Percentiles rank a stretch among this genome's conserved stretches.
Conservation (phyloP, 306 rosid genomes). For the Quercus suber region DNA sequence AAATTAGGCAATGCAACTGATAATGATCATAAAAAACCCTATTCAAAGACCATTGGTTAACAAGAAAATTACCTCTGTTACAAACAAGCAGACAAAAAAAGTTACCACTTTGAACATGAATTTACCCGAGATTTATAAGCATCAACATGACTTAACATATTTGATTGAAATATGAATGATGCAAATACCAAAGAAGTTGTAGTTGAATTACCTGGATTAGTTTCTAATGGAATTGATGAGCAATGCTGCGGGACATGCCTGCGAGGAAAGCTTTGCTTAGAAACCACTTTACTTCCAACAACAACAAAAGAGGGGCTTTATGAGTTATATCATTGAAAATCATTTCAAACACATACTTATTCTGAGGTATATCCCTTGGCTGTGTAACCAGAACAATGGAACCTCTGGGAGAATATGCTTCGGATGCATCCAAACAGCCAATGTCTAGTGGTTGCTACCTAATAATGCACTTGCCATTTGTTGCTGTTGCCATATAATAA, state of each 20-base stretch:
- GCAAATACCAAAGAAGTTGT: neutral
- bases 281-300: neutral
- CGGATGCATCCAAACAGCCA: neutral
- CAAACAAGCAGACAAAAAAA: too few relatives aligned
- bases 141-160: neutral
- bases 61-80: too few relatives aligned
- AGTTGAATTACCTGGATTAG: neutral
- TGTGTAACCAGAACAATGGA: neutral
- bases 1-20: too few relatives aligned
- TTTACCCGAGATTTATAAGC: neutral
- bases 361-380: neutral
- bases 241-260: neutral
- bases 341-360: neutral
- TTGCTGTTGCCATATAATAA: too few relatives aligned
- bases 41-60: too few relatives aligned
- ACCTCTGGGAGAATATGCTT: conserved; percentile 19
- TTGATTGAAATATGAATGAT: neutral
- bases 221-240: neutral
- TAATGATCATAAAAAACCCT: too few relatives aligned
- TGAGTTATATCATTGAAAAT: too few relatives aligned
- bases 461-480: too few relatives aligned
- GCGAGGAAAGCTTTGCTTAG: neutral
- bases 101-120: too few relatives aligned
- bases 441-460: too few relatives aligned
- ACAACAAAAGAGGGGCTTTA: neutral